These are phyloP conservation scores for Adenanthera pavonina DNA, from an alignment of 306 rosid species.

Conservation along the genomic window DNA sequence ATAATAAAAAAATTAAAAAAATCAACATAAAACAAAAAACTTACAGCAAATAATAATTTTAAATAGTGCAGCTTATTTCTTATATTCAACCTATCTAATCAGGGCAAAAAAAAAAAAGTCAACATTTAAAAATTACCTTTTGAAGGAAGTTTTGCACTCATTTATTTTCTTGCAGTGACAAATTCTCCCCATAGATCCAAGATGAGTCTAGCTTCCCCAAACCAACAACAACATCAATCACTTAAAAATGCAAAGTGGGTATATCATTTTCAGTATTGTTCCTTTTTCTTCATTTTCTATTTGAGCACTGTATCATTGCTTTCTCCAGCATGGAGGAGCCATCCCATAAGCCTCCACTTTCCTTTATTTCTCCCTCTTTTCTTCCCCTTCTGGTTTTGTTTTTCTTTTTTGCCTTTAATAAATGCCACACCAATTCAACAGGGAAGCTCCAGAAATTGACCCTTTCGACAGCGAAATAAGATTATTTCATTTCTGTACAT, in stretches of 20 bases:
- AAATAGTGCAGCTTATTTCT: no score
- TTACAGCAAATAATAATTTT: no score
- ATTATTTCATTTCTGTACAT: neutral
- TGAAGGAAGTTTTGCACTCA: neutral
- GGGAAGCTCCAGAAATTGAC: conserved; percentile 27
- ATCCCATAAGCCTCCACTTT: neutral
- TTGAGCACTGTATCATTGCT: conserved; percentile 42
- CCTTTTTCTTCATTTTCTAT: neutral
- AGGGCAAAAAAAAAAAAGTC: no score
- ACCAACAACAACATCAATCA: conserved; percentile 27
- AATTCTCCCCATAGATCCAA: neutral
- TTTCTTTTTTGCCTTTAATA: neutral
- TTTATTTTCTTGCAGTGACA: neutral
- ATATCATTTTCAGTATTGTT: conserved; percentile 46
- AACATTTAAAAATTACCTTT: no score
- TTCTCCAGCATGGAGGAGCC: neutral
- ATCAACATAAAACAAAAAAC: no score
- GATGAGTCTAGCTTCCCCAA: conserved; percentile 23
- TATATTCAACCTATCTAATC: no score
- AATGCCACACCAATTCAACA: conserved; percentile 2
- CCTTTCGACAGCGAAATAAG: neutral
- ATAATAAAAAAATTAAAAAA: no score
- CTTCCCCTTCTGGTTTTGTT: neutral
- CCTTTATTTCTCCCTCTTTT: neutral
- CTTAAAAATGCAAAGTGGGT: conserved; percentile 33